Base-by-base conservation (phyloP, 1,139 yeast species). In the Lodderomyces beijingensis region DNA sequence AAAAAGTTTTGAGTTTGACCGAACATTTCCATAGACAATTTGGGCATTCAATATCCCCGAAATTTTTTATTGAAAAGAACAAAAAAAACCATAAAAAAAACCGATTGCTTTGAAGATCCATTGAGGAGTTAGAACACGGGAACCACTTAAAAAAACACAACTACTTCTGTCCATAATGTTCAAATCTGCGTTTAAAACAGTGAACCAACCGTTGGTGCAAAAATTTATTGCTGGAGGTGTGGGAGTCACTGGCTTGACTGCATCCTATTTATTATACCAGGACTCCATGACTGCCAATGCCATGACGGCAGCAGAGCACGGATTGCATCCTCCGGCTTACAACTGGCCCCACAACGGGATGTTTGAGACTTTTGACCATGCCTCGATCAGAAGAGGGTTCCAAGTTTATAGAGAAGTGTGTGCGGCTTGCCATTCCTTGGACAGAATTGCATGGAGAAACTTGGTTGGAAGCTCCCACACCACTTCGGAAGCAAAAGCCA, bases 231-330 rank as follows among this genome's bases (percentile, higher is more conserved):
- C 76, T 47, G 80, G 80, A 50, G 74, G 83, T 48, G 79, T 77
- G 47, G 83, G 83, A 43, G 69, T 71, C 36, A 68, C 81, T 40
- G 89, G 89, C 44, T 64, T 80, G 47, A 71, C 82, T 42, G 84
- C 88, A 34, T 79, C 87, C 30, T 82, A 81, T 57, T 63, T 81
- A 57, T 71, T 85, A 53, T 86, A 84, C 65, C 79, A 83, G 51
- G 91, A 82, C 59, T 70, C 86, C 15, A 74, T 80, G 62, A 76
- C 85, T 41, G 96, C 96, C 41, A 79, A 77, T 54, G 98, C 99
- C 54, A 86, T 89, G 95, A 89, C 98, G 36, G 95, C 94, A 46
- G 96, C 97, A 46, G 99, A 91, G 70, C 97, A 91, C 66, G 99
- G 99, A 50, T 77, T 91, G 59, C 98, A 91, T 63, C 81, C 98